Base-by-base conservation (phyloP, 2,329 filamentous ascomycete genomes). In the Teratosphaeria viscida region DNA sequence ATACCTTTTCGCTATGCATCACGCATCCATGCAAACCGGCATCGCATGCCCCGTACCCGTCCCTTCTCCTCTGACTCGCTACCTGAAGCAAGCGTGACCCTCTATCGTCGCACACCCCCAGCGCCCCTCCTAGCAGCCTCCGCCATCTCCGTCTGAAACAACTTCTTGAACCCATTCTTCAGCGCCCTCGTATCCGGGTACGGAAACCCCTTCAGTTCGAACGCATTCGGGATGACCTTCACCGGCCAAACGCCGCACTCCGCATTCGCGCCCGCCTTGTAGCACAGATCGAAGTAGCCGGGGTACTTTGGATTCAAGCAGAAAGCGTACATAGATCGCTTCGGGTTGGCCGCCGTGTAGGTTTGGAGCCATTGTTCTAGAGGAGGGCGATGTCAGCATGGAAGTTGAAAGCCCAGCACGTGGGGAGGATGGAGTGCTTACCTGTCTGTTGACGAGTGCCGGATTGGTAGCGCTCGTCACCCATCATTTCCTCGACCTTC, bases 401-500 rank as follows among this genome's bases (percentile, higher is more conserved):
- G 23, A 23, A 29, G 12, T 47, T 11, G n/a, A 37, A 23, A 39
- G 59, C 11, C 23, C 55, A 8, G 29, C 29, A 32, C 29, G 29
- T 7, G 29, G 5, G 37, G 55, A 56, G 12, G 47, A 43, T 8
- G 2, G 27, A 10, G 56, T 37, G 80, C 88, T 79, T 86, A 96
- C 92, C 92, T 63, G 91, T 89, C 69, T 94, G 88, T 62, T 85
- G 81, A 70, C 87, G 87, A 62, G 85, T 92, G 61, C 88, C 86
- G 63, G 84, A 84, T 76, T 95, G 90, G 79, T 89, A 99, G 75
- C 96, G 96, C 72, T 97, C 92, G 73, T 96, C 87, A 65, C 87
- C 84, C 81, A 90, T 94, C 79, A 99, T 86, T 79, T 99, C 92
- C 65, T 95, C 90, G 57, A 97, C 92, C 81, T 99, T 99, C 75